Percentiles rank a stretch among this genome's conserved stretches.
phyloP scores from a whole-genome alignment of 495 filamentous ascomycete species.

The Hypoxylon fragiforme region DNA sequence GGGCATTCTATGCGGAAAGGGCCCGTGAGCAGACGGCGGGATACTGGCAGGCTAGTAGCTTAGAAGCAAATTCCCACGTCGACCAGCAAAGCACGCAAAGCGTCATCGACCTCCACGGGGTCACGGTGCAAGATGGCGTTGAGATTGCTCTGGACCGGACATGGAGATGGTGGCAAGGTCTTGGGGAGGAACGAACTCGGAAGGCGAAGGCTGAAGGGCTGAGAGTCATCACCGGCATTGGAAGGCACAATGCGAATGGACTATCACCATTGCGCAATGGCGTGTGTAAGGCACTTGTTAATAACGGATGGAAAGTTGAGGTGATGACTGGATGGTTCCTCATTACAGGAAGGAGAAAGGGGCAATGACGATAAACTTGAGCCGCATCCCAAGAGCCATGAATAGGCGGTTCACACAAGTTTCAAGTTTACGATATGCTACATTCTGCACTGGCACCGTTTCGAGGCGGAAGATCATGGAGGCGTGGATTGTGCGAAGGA shows the following conservation, averaged over 20 bases:
- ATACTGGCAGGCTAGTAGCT: conserved; percentile 26
- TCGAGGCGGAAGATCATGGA: conserved; percentile 16
- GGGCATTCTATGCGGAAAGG: conserved; percentile 42
- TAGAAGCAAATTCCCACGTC: conserved; percentile 62
- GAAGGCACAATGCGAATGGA: conserved; percentile 77
- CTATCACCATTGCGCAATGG: conserved; percentile 74
- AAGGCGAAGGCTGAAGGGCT: conserved; percentile 55
- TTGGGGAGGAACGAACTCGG: conserved; percentile 61
- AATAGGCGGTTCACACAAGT: background rate
- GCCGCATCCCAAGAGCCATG: background rate
- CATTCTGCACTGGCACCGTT: conserved; percentile 15
- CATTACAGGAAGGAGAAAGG: conserved; percentile 59
- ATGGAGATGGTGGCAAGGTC: conserved; percentile 75
- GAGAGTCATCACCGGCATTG: conserved; percentile 78
- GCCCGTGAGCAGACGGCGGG: conserved; percentile 33
- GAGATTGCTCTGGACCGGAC: conserved; percentile 71
- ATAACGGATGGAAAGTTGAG: conserved; percentile 83
- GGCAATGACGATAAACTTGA: background rate
- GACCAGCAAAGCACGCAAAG: conserved; percentile 57
- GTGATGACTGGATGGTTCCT: conserved; percentile 65
- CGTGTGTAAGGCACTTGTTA: conserved; percentile 73
- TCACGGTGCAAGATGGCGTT: conserved; percentile 76
- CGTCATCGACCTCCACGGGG: conserved; percentile 80
- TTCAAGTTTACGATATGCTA: background rate
- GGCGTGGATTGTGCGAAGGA: background rate